Evolutionary conservation across 1,139 yeast species (phyloP), one percentile per base, ranked within the genome.

Genomic region (Saccharomycopsis phalli): DNA sequence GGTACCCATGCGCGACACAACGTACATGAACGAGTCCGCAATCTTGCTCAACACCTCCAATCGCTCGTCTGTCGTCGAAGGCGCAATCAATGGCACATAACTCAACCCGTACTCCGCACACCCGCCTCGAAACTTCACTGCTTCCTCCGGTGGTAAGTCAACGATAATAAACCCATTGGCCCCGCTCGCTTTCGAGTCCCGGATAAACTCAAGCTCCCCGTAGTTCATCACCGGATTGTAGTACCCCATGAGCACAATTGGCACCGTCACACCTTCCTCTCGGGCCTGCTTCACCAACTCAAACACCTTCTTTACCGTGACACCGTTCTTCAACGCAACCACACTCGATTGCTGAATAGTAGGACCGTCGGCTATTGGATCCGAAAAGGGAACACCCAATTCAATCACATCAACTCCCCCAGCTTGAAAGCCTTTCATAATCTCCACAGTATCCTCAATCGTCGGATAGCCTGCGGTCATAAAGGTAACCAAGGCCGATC

Each of bases 341-440:
- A 74, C 74, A 62, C 88, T 88, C 31, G 97, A 86, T 29, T 68
- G 76, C 62, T 91, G 98, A 53, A 91, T 91, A 13, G 94, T 86
- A 30, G 97, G 95, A 36, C 99, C 99, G 60, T 91, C 99, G 32
- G 97, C 99, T 55, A 91, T 86, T 33, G 99, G 98, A 58, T 91
- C 99, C n/a, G 95, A 81, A 60, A 91, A 91, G 33, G 99, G 99
- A 56, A 93, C 66, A 48, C 99, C 98, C 38, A 91, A 66, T 64
- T 91, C 99, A 51, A 91, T 84, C 48, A 91, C 73, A 58, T 91
- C 98, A 18, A 84, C 93, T 47, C 99, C 99, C 49, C 94, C 97
- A 34, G 74, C 82, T 65, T 91, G 97, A 65, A 91, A 74, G 23
- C 93, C 91, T 57, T 79, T 73, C 59, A 93, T 60, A 51, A 88